Percentiles rank a stretch among this genome's conserved stretches.
These are phyloP conservation scores for Physcomitrellopsis africana DNA, from an alignment of 225 moss, liverwort and hornwort genomes.

Conservation along the genomic window DNA sequence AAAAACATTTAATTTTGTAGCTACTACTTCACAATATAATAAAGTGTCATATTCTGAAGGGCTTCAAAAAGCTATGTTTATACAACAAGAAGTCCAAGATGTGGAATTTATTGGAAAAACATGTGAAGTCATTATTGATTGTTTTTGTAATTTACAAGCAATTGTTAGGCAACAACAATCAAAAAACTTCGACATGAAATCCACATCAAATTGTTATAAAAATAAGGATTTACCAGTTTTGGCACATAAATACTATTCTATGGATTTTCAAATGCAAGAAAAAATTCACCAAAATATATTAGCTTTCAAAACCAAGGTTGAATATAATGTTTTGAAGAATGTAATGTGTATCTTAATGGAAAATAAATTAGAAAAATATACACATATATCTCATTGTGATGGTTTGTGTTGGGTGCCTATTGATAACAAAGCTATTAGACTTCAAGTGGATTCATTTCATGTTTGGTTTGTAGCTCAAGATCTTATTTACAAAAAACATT, in stretches of 20 bases:
- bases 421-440: slow-evolving; percentile 24
- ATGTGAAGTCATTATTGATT: slow-evolving; percentile 13
- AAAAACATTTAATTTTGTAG: background rate
- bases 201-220: background rate
- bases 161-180: background rate
- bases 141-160: background rate
- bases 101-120: slow-evolving; percentile 11
- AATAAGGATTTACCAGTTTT: slow-evolving; percentile 11
- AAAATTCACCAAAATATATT: background rate
- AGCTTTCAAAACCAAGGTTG: background rate
- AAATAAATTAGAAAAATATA: slow-evolving; percentile 24
- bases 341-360: background rate
- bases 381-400: background rate
- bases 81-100: slow-evolving; percentile 14
- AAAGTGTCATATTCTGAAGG: background rate
- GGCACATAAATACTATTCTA: slow-evolving; percentile 19
- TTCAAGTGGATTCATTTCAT: slow-evolving; percentile 29
- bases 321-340: slow-evolving; percentile 6
- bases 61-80: background rate
- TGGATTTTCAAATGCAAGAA: slow-evolving; percentile 1
- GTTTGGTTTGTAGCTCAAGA: slow-evolving; percentile 43
- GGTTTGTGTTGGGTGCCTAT: slow-evolving; percentile 30
- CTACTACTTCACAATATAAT: background rate
- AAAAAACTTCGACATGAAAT: background rate
- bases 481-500: slow-evolving; percentile 28